phyloP scores from a whole-genome alignment of 2,329 filamentous ascomycete genomes.

The Pyrenochaeta sp. region DNA sequence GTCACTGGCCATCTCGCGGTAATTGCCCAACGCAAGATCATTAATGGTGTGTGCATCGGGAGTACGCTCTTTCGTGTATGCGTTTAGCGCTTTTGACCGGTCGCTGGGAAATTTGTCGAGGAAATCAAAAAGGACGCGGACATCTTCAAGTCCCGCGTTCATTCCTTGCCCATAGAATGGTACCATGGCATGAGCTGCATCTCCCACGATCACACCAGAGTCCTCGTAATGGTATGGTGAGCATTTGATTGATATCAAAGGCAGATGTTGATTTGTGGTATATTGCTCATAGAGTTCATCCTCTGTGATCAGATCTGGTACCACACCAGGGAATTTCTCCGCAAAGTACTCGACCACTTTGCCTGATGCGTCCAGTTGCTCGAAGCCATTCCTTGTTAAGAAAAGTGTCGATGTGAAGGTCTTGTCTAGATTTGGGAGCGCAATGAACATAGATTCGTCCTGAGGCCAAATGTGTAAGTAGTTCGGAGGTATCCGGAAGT shows the following conservation, averaged over 20 bases:
- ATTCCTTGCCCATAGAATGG: slow-evolving; percentile 99
- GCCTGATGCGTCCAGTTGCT: slow-evolving; percentile 69
- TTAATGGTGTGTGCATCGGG: slow-evolving; percentile 90
- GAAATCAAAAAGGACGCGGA: slow-evolving; percentile 83
- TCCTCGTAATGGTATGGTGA: slow-evolving; percentile 82
- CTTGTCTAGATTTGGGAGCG: slow-evolving; percentile 86
- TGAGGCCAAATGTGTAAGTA: slow-evolving; percentile 98
- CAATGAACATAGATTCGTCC: slow-evolving; percentile 96
- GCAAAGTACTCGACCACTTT: slow-evolving; percentile 78
- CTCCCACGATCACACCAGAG: slow-evolving; percentile 85
- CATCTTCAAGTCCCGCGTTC: slow-evolving; percentile 95
- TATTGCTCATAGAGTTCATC: slow-evolving; percentile 78
- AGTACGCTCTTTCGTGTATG: slow-evolving; percentile 78
- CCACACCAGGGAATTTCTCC: slow-evolving; percentile 85
- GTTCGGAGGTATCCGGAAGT: slow-evolving; percentile 85
- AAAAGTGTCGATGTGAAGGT: slow-evolving; percentile 97
- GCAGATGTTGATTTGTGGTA: slow-evolving; percentile 83
- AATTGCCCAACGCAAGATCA: slow-evolving; percentile 89
- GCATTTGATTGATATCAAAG: slow-evolving; percentile 93
- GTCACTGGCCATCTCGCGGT: slow-evolving; percentile 89
- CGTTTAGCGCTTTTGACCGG: slow-evolving; percentile 64
- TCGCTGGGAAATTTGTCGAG: slow-evolving; percentile 71
- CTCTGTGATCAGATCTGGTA: slow-evolving; percentile 70
- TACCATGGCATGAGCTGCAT: slow-evolving; percentile 97
- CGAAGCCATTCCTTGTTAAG: slow-evolving; percentile 75